Conservation (phyloP, 2,329 filamentous ascomycete genomes). For the Colletotrichum camelliae region DNA sequence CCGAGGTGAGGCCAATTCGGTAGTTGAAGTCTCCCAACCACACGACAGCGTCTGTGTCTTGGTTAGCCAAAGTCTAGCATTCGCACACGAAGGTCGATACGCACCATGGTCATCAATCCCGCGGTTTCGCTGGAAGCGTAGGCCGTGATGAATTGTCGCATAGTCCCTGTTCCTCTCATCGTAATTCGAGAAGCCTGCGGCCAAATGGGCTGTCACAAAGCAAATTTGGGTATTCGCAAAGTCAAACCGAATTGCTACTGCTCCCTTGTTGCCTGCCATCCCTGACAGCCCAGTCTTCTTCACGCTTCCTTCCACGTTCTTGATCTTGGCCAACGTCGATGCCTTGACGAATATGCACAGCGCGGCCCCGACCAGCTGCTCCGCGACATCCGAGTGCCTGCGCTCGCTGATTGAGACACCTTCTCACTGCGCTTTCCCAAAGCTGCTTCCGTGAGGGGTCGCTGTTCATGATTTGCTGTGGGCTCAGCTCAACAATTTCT, state of each 20-base stretch:
- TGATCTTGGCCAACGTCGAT: slow-evolving; percentile 79
- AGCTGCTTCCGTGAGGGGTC: slow-evolving; percentile 83
- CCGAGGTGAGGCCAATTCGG: slow-evolving; percentile 83
- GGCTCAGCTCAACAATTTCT: slow-evolving; percentile 96
- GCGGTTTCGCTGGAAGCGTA: slow-evolving; percentile 89
- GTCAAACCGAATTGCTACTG: slow-evolving; percentile 94
- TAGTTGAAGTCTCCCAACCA: slow-evolving; percentile 99
- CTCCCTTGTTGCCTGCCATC: slow-evolving; percentile 97
- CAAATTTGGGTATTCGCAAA: slow-evolving; percentile 92
- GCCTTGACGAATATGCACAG: slow-evolving; percentile 89
- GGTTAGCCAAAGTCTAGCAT: neutral
- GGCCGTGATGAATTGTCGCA: slow-evolving; percentile 81
- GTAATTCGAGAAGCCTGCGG: slow-evolving; percentile 95
- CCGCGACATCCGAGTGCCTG: slow-evolving; percentile 62
- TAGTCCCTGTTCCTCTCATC: slow-evolving; percentile 96
- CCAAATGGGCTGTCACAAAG: slow-evolving; percentile 95
- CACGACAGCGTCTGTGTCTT: slow-evolving; percentile 69
- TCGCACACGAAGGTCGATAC: slow-evolving; percentile 14
- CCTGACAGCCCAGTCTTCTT: slow-evolving; percentile 96
- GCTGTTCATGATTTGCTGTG: slow-evolving; percentile 99
- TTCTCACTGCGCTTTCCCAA: slow-evolving; percentile 85
- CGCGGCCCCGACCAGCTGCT: slow-evolving; percentile 91
- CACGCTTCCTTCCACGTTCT: slow-evolving; percentile 94
- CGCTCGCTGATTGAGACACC: slow-evolving; percentile 76
- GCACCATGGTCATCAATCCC: slow-evolving; percentile 88